A percentile compares a stretch with the other conserved stretches of the same genome.
phyloP scores from a whole-genome alignment of 176 grass and related monocot species.

The Eragrostis nindensis region DNA sequence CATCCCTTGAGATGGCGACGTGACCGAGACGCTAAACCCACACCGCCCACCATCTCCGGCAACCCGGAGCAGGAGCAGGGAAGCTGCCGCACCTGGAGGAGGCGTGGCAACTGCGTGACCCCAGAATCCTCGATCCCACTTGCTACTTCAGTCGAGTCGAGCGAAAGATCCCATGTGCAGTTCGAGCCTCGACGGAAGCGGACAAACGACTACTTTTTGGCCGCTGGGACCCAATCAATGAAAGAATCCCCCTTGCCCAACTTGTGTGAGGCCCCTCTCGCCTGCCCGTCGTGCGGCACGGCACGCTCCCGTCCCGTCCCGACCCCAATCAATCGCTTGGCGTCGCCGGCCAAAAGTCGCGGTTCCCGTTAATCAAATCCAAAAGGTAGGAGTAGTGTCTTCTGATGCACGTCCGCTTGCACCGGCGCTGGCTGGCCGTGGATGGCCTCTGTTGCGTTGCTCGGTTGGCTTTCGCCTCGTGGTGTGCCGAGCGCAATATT shows the following conservation, averaged over 20 bases:
- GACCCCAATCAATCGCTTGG: not conserved
- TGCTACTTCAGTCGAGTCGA: too few relatives aligned
- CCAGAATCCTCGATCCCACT: not conserved
- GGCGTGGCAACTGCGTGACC: not conserved
- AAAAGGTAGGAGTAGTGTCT: not conserved
- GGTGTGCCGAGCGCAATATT: not conserved
- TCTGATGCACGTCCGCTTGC: too few relatives aligned
- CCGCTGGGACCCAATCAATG: not conserved
- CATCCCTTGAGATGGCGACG: too few relatives aligned
- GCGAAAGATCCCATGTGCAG: not conserved
- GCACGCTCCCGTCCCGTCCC: not conserved
- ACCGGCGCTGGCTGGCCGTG: too few relatives aligned
- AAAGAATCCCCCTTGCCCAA: not conserved
- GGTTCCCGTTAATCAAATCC: not conserved
- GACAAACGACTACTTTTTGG: not conserved
- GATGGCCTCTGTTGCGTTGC: not conserved
- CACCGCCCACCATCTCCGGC: too few relatives aligned
- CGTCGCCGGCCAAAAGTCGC: not conserved
- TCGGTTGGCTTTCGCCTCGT: not conserved
- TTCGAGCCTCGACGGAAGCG: not conserved
- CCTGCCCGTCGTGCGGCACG: not conserved
- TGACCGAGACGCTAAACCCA: too few relatives aligned
- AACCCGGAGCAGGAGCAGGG: not conserved
- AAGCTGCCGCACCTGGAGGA: not conserved
- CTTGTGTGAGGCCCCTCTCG: not conserved